These are phyloP conservation scores for Vanilla planifolia DNA, from an alignment of 106 monocot genomes.

Conservation along the genomic window DNA sequence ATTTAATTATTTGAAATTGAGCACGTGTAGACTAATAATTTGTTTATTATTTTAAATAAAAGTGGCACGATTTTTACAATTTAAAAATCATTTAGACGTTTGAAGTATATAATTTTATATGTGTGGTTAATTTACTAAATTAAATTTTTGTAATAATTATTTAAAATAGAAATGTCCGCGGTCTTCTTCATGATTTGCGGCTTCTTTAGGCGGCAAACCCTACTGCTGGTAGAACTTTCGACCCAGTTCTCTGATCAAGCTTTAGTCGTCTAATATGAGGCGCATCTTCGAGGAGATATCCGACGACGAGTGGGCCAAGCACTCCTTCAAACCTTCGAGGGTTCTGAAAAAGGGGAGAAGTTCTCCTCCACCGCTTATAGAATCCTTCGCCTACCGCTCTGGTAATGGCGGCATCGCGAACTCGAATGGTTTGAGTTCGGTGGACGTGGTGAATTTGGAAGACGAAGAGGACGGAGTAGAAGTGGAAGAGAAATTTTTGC, in stretches of 20 bases:
- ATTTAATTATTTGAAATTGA: too few relatives aligned
- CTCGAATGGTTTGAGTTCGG: background rate
- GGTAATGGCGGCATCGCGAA: background rate
- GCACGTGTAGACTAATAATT: too few relatives aligned
- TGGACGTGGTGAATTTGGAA: conserved; percentile 12
- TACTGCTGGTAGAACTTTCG: too few relatives aligned
- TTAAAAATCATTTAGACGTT: too few relatives aligned
- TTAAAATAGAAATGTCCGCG: too few relatives aligned
- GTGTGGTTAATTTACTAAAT: too few relatives aligned
- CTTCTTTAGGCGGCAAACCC: too few relatives aligned
- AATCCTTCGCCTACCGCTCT: conserved; percentile 69
- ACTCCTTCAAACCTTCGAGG: conserved; percentile 55
- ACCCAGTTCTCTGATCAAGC: background rate
- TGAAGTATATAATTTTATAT: too few relatives aligned
- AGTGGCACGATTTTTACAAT: too few relatives aligned
- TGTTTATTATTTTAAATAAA: too few relatives aligned
- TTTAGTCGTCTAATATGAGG: conserved; percentile 25
- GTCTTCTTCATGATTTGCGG: too few relatives aligned
- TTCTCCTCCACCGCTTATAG: conserved; percentile 41
- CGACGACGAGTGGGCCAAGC: conserved; percentile 87
- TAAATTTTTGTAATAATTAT: too few relatives aligned
- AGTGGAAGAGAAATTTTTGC: background rate
- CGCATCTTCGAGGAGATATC: conserved; percentile 89
- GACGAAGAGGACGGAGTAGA: conserved; percentile 36
- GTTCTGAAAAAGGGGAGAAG: conserved; percentile 44